Evolutionary conservation across 2,329 filamentous ascomycete species (phyloP), one percentile per base, ranked within the genome.

Genomic region (Claviceps spartinae): DNA sequence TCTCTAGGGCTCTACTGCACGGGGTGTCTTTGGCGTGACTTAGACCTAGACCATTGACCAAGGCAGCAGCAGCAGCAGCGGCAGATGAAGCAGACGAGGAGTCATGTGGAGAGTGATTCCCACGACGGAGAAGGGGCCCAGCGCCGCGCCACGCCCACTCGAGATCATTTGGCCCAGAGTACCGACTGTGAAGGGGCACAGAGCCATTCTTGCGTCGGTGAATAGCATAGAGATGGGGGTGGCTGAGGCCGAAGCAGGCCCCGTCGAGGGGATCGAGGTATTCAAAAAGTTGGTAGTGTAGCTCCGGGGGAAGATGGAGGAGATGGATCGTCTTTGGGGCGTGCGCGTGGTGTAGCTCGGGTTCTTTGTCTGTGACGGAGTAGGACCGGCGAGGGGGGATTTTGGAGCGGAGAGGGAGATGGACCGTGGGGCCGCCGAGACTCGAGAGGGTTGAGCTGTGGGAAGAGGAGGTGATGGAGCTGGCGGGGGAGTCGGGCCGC

Each of bases 231-330:
- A 81, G 73, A 61, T 75, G 71, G 44, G 70, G 71, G 67, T 73
- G 78, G 40, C 78, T 74, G 50, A 83, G 71, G 14, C 78, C 80
- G 41, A 83, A 68, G 61, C 79, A 82, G 41, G 76, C 77, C 60
- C 78, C 77, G 65, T 83, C 80, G 56, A 83, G 81, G 48, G 77
- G 77, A 65, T 83, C 80, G 53, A 83, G 74, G 56, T 77, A 75
- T 62, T 81, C 78, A 59, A 82, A 79, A 56, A 83, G 71, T 55
- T 72, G 67, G 56, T 75, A 80, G 63, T 82, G 79, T 11, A 83
- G 67, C 64, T 83, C 80, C 0, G 73, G 64, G 14, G 80, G 79
- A 2, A 83, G 70, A 50, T 78, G 72, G 40, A 70, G 60, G 7
- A 83, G 66, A 16, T 69, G 69, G 47, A 77, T 66, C 51, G 66